Evolutionary conservation across 2,329 filamentous ascomycete genomes (phyloP), one percentile per base, ranked within the genome.

Genomic region (Lasiodiplodia sp.): DNA sequence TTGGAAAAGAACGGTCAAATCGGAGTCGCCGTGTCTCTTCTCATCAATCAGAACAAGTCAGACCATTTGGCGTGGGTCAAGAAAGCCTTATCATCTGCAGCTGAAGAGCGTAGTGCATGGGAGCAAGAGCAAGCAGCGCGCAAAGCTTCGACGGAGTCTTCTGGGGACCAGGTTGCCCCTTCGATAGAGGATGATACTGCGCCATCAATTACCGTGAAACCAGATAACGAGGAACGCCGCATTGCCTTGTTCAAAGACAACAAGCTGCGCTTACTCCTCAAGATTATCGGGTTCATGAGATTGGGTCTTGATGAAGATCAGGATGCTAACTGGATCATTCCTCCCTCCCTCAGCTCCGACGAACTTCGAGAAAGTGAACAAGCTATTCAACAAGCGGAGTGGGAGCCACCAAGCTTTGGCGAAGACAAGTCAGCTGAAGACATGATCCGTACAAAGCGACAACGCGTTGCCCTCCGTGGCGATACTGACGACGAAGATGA

Each of bases 211-310:
- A 73, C 79, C 7, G 72, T 73, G 71, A 86, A 85, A 63, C 85
- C 91, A 0, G 88, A 91, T 68, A 88, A 87, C 52, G 88, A 92
- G 56, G 85, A 87, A 60, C 88, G 90, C 51, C 89, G 90, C 63
- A 86, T 86, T 25, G 91, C 93, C 31, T 90, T 97, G 80, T 96
- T 96, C 83, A 96, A 93, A 76, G 96, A 98, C 79, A 90, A 92
- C 11, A 91, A 95, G 74, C 86, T 98, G 2, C 91, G 94, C 40
- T 88, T 98, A 1, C 86, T 99, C 3, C 91, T 98, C 87, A 90
- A 85, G 1, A 85, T 96, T 0, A 84, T 91, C 21, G 92, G 92
- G 0, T 87, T 96, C 70, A 85, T 91, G 74, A 86, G 90, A 63
- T 76, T 88, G 8, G 88, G 87, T 38, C 78, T 82, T 47, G 90